Evolutionary conservation across 2,329 filamentous ascomycete species (phyloP).

Genomic region (Penicillium brevicompactum): DNA sequence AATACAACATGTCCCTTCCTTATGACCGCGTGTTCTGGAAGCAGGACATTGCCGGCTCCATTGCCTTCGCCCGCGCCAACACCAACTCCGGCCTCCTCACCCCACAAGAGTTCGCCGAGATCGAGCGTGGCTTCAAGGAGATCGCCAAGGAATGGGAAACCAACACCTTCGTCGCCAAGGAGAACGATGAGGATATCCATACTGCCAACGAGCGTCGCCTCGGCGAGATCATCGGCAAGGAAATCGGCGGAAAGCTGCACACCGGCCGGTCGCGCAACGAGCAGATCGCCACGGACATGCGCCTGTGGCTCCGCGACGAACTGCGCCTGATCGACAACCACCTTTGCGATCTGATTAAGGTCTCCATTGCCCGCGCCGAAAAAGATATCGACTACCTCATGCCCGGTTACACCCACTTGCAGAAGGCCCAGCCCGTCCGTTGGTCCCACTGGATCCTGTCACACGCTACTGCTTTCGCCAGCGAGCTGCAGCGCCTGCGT

Average conservation of each 20-base stretch:
- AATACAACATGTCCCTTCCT: slow-evolving; percentile 80
- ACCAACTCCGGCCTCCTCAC: slow-evolving; percentile 73
- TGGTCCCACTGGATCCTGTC: slow-evolving; percentile 83
- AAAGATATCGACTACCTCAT: slow-evolving; percentile 75
- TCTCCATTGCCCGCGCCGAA: slow-evolving; percentile 70
- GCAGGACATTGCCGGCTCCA: slow-evolving; percentile 77
- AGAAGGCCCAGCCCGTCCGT: slow-evolving; percentile 77
- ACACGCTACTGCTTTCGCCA: slow-evolving; percentile 70
- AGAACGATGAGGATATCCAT: slow-evolving; percentile 62
- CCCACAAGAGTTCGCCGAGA: slow-evolving; percentile 69
- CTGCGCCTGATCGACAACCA: slow-evolving; percentile 69
- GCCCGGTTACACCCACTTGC: slow-evolving; percentile 87
- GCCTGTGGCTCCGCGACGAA: slow-evolving; percentile 80
- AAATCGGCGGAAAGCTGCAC: slow-evolving; percentile 84
- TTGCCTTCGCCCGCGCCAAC: slow-evolving; percentile 82
- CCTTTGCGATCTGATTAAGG: slow-evolving; percentile 69
- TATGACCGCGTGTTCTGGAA: slow-evolving; percentile 78
- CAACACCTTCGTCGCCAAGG: slow-evolving; percentile 39
- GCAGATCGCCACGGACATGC: slow-evolving; percentile 88
- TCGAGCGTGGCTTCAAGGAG: slow-evolving; percentile 69
- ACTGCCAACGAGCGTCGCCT: slow-evolving; percentile 72
- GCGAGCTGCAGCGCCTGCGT: slow-evolving; percentile 75
- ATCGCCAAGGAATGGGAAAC: slow-evolving; percentile 51
- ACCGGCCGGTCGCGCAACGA: slow-evolving; percentile 87
- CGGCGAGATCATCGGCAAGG: slow-evolving; percentile 83